Conservation (phyloP, 2,329 filamentous ascomycete species). For the Venturia pyrina region DNA sequence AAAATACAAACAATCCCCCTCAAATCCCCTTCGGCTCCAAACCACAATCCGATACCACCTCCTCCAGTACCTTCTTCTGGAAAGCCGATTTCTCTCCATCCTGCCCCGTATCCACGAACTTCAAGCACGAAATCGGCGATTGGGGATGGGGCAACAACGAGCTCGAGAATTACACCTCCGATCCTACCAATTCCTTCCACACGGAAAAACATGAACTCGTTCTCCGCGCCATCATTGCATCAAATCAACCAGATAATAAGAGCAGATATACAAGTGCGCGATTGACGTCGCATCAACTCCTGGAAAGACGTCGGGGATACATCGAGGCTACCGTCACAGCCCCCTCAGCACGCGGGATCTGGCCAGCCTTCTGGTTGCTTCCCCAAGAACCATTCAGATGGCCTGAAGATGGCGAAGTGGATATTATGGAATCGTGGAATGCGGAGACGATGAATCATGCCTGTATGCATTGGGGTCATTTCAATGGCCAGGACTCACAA, state of each 20-base stretch:
- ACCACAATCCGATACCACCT: not conserved
- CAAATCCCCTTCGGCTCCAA: conserved; percentile 5
- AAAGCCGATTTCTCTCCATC: conserved; percentile 33
- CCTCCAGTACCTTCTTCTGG: conserved; percentile 1
- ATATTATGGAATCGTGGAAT: conserved; percentile 54
- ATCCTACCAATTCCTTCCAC: conserved; percentile 44
- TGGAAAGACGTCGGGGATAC: conserved; percentile 42
- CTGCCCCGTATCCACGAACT: conserved; percentile 39
- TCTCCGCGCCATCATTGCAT: conserved; percentile 39
- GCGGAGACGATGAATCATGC: conserved; percentile 45
- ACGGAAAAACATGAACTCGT: conserved; percentile 42
- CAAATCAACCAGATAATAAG: conserved; percentile 26
- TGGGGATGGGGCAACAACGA: conserved; percentile 55
- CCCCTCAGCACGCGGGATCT: conserved; percentile 47
- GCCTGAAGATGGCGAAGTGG: conserved; percentile 50
- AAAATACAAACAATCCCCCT: not conserved
- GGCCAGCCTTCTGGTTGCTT: conserved; percentile 54
- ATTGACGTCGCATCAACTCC: conserved; percentile 42
- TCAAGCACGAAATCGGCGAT: conserved; percentile 46
- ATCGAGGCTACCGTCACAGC: conserved; percentile 42
- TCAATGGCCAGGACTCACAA: conserved; percentile 41
- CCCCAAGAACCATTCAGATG: conserved; percentile 48
- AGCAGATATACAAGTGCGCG: conserved; percentile 43
- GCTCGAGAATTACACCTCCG: conserved; percentile 46
- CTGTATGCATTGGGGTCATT: conserved; percentile 51